phyloP scores from a whole-genome alignment of 1,284 basidiomycete genomes.

The Ceratobasidium sp. region DNA sequence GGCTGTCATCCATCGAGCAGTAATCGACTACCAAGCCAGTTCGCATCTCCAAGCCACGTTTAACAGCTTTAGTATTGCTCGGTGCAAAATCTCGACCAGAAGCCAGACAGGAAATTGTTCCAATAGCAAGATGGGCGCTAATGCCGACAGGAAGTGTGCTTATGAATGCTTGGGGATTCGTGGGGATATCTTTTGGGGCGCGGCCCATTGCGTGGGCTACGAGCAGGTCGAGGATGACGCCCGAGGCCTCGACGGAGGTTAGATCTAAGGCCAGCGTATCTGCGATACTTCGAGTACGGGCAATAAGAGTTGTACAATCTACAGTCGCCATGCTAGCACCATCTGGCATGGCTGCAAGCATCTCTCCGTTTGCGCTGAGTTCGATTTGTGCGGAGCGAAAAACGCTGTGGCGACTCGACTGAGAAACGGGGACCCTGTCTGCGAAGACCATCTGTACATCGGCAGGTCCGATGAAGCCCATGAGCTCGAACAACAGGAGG shows the following conservation, averaged over 20 bases:
- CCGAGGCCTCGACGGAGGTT: conserved; percentile 75
- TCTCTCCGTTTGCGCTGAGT: conserved; percentile 27
- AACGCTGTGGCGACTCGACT: conserved; percentile 34
- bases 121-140: conserved; percentile 68
- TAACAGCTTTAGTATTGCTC: conserved; percentile 69
- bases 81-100: conserved; percentile 83
- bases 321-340: conserved; percentile 51
- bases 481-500: conserved; percentile 16
- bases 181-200: conserved; percentile 27
- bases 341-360: conserved; percentile 36
- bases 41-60: conserved; percentile 76
- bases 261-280: conserved; percentile 76
- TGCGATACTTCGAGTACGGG: conserved; percentile 64
- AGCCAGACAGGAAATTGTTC: conserved; percentile 72
- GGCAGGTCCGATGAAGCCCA: conserved; percentile 15
- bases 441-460: conserved; percentile 33
- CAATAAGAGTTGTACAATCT: conserved; percentile 63
- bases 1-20: conserved; percentile 63
- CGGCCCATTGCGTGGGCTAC: conserved; percentile 52
- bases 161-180: conserved; percentile 53
- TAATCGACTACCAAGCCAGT: conserved; percentile 70
- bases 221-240: conserved; percentile 62
- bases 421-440: conserved; percentile 31
- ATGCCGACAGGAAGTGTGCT: conserved; percentile 67
- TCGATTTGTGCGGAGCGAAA: conserved; percentile 32